These are phyloP conservation scores for Xanthoceras sorbifolium DNA, from an alignment of 345 rosid species.

Conservation along the genomic window DNA sequence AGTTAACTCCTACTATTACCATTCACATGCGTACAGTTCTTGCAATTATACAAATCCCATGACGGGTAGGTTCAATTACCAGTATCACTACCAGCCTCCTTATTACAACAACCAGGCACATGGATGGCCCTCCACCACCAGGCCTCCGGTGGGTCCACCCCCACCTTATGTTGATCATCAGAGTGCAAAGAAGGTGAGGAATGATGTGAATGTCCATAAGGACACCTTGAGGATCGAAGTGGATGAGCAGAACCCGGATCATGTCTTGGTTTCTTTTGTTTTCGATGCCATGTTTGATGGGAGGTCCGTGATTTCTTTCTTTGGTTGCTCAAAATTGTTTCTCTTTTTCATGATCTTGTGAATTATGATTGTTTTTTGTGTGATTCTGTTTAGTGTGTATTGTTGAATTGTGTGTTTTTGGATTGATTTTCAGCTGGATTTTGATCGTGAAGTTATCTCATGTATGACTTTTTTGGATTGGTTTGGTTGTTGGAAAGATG, in stretches of 20 bases:
- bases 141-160: conserved; percentile 43
- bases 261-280: conserved; percentile 75
- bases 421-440: conserved; percentile 7
- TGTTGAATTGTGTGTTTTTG: conserved; percentile 12
- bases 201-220: conserved; percentile 87
- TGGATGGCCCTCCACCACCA: conserved; percentile 45
- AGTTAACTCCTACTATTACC: conserved; percentile 35
- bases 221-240: conserved; percentile 65
- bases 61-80: conserved; percentile 51
- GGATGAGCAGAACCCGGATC: conserved; percentile 72
- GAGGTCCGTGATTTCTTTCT: conserved; percentile 45
- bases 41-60: conserved; percentile 36
- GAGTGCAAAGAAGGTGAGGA: conserved; percentile 86
- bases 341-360: neutral
- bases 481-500: neutral
- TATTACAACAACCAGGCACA: conserved; percentile 49
- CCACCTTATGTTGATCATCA: conserved; percentile 82
- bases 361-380: neutral
- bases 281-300: conserved; percentile 90
- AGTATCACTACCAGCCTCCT: conserved; percentile 40
- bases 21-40: conserved; percentile 36
- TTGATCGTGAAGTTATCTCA: neutral
- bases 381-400: conserved; percentile 6
- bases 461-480: neutral
- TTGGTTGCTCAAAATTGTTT: neutral